Evolutionary conservation across 306 rosid species (phyloP).

Genomic region (Luffa aegyptiaca): DNA sequence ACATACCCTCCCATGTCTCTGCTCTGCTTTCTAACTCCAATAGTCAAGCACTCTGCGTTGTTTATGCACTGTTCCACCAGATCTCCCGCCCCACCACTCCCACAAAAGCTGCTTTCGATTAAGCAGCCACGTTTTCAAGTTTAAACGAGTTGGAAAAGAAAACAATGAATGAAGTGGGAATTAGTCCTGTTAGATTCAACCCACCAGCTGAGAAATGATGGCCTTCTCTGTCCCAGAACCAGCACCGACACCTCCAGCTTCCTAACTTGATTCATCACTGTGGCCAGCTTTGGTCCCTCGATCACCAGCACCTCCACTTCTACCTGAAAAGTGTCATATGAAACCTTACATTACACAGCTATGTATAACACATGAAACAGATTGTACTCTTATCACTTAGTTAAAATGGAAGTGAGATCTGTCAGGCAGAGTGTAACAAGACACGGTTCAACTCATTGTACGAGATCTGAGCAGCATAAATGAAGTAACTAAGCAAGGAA

Average conservation of each 20-base stretch:
- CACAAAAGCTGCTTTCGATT: slow-evolving; percentile 51
- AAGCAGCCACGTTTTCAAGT: neutral
- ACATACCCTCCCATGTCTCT: slow-evolving; percentile 68
- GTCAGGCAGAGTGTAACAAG: neutral
- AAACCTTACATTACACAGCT: neutral
- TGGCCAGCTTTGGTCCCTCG: slow-evolving; percentile 70
- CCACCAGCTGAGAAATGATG: slow-evolving; percentile 68
- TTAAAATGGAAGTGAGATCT: neutral
- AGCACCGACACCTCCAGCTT: slow-evolving; percentile 85
- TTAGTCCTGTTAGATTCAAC: slow-evolving; percentile 2
- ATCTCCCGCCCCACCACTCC: slow-evolving; percentile 53
- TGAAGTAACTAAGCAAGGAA: neutral
- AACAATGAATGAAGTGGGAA: neutral
- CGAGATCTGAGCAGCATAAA: neutral
- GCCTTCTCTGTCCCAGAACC: slow-evolving; percentile 81
- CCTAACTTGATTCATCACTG: slow-evolving; percentile 83
- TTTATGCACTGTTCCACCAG: slow-evolving; percentile 77
- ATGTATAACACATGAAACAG: neutral
- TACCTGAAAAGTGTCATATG: slow-evolving; percentile 30
- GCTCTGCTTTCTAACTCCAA: slow-evolving; percentile 94
- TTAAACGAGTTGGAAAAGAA: neutral
- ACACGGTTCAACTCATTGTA: neutral
- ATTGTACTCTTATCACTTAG: neutral
- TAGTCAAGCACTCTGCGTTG: slow-evolving; percentile 74
- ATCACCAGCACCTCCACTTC: slow-evolving; percentile 85